Evolutionary conservation across 345 rosid genomes (phyloP).

Genomic region (Gossypioides kirkii): DNA sequence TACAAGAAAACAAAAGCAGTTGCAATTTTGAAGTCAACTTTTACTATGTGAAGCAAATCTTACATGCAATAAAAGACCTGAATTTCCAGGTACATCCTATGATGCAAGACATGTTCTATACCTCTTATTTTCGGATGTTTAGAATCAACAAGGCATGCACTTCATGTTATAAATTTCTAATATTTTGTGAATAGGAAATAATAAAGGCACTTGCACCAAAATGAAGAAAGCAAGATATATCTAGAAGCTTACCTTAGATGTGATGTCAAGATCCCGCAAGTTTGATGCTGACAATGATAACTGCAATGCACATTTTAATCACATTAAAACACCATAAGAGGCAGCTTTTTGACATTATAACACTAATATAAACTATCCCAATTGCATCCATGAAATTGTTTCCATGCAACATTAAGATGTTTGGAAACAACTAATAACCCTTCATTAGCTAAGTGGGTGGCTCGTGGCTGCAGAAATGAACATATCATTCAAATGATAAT

Average conservation of each 20-base stretch:
- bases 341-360: not conserved
- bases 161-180: not conserved
- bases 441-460: too few relatives aligned
- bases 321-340: not conserved
- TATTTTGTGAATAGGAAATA: constrained; percentile 1
- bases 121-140: not conserved
- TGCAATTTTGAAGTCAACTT: not conserved
- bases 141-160: not conserved
- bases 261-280: constrained; percentile 62
- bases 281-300: constrained; percentile 65
- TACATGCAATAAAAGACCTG: not conserved
- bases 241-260: constrained; percentile 56
- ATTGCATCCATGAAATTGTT: not conserved
- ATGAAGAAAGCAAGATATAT: not conserved
- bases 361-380: not conserved
- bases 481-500: too few relatives aligned
- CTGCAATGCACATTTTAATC: constrained; percentile 36
- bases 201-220: not conserved
- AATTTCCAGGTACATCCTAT: not conserved
- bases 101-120: not conserved
- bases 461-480: too few relatives aligned
- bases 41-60: not conserved
- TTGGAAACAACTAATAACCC: too few relatives aligned
- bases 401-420: not conserved
- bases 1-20: constrained; percentile 25